Evolutionary conservation across 2,329 filamentous ascomycete species (phyloP).

Genomic region (Bipolaris oryzae): DNA sequence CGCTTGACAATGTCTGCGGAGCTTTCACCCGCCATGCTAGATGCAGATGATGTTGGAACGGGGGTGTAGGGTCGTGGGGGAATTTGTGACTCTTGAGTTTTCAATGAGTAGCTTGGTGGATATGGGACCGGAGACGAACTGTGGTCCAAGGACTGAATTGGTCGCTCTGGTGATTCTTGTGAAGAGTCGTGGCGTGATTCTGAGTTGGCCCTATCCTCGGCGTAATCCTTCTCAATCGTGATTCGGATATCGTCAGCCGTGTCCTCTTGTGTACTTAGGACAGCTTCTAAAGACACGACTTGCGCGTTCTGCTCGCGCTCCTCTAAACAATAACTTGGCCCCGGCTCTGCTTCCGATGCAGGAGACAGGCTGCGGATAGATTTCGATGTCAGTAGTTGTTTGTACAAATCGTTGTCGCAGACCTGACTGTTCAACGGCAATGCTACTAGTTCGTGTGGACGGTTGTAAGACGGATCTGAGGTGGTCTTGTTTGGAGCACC

Average conservation of each 20-base stretch:
- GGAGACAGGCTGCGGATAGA: neutral
- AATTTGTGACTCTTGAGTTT: constrained; percentile 22
- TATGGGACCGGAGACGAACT: constrained; percentile 29
- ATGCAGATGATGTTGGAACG: constrained; percentile 13
- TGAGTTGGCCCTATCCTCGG: constrained; percentile 7
- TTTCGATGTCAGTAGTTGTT: neutral
- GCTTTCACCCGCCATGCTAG: constrained; percentile 25
- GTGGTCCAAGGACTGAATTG: constrained; percentile 2
- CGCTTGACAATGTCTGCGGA: constrained; percentile 11
- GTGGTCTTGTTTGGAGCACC: constrained; percentile 4
- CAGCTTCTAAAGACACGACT: constrained; percentile 19
- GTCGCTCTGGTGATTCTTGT: constrained; percentile 33
- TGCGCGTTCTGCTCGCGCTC: constrained; percentile 37
- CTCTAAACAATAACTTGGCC: neutral
- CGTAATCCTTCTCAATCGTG: constrained; percentile 22
- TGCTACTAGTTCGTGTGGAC: constrained; percentile 2
- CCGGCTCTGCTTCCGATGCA: neutral
- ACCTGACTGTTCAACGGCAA: neutral
- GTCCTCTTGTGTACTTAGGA: constrained; percentile 28
- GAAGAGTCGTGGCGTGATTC: constrained; percentile 42
- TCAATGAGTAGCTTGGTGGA: constrained; percentile 33
- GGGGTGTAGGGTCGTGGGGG: constrained; percentile 30
- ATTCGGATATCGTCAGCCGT: constrained; percentile 19
- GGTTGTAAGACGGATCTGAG: constrained; percentile 4
- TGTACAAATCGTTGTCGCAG: neutral